These are phyloP conservation scores for Candida wancherniae DNA, from an alignment of 805 yeast genomes.

Conservation along the genomic window DNA sequence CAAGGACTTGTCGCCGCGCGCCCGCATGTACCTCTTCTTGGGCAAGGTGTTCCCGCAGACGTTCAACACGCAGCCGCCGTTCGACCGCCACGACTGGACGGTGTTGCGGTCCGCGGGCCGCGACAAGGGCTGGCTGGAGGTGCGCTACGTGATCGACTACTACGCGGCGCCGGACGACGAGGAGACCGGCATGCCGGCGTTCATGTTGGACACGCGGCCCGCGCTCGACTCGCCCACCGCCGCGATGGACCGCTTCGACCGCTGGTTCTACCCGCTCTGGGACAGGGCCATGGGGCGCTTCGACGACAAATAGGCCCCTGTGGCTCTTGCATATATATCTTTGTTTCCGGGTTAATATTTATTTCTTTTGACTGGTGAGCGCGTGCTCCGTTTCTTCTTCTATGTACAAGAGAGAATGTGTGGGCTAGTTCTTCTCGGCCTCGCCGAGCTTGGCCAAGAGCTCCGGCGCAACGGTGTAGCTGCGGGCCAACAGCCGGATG, in stretches of 20 bases:
- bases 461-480: slow-evolving; percentile 16
- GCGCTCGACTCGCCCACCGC: slow-evolving; percentile 69
- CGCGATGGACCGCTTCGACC: slow-evolving; percentile 63
- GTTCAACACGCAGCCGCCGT: slow-evolving; percentile 79
- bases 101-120: slow-evolving; percentile 62
- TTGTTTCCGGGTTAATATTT: no score
- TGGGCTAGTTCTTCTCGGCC: no score
- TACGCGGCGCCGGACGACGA: slow-evolving; percentile 93
- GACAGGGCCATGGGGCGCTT: slow-evolving; percentile 63
- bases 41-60: slow-evolving; percentile 67
- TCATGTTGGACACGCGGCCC: slow-evolving; percentile 91
- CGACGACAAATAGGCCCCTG: slow-evolving; percentile 12
- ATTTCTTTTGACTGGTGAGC: no score
- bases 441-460: no score
- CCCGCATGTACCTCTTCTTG: slow-evolving; percentile 59
- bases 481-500: slow-evolving; percentile 18
- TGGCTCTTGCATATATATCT: no score
- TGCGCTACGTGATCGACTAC: slow-evolving; percentile 92
- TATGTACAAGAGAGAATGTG: slow-evolving; percentile 4
- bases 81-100: slow-evolving; percentile 98
- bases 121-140: slow-evolving; percentile 51
- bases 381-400: no score
- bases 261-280: slow-evolving; percentile 66
- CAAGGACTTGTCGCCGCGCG: slow-evolving; percentile 80
- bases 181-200: slow-evolving; percentile 83